Conservation (phyloP, 2,329 filamentous ascomycete genomes). For the Cladosporium sp. region DNA sequence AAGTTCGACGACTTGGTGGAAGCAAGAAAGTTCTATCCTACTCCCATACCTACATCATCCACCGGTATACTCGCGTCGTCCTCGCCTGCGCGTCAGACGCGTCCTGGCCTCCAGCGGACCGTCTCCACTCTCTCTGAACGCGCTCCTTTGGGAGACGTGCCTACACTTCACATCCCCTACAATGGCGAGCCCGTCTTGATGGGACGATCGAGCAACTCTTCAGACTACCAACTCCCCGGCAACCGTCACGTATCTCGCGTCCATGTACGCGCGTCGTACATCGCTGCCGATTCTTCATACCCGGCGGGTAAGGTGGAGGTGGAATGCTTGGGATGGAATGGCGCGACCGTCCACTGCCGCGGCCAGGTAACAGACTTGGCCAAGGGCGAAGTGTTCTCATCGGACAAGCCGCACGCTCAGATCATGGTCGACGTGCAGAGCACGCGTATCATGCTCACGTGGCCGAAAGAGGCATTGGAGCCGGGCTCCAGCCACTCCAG, state of each 20-base stretch:
- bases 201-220: constrained; percentile 90
- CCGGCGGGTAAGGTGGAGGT: constrained; percentile 78
- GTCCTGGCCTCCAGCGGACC: constrained; percentile 53
- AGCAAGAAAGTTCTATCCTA: constrained; percentile 68
- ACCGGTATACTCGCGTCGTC: constrained; percentile 78
- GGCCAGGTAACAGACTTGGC: constrained; percentile 76
- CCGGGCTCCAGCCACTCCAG: constrained; percentile 52
- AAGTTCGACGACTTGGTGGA: constrained; percentile 48
- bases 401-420: constrained; percentile 78
- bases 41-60: constrained; percentile 87
- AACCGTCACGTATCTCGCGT: constrained; percentile 90
- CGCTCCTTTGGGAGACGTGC: constrained; percentile 73
- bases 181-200: constrained; percentile 78
- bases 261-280: constrained; percentile 82
- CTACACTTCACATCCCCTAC: constrained; percentile 71
- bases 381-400: constrained; percentile 85
- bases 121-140: constrained; percentile 67
- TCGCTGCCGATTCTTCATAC: constrained; percentile 60
- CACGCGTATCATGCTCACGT: constrained; percentile 79
- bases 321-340: constrained; percentile 92
- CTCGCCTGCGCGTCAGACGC: constrained; percentile 56
- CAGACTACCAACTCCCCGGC: constrained; percentile 87
- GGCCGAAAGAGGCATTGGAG: constrained; percentile 59
- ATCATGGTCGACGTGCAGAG: constrained; percentile 96
- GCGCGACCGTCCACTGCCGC: constrained; percentile 85